A percentile compares a stretch with the other conserved stretches of the same genome.
These are phyloP conservation scores for Lachancea thermotolerans DNA, from an alignment of 805 yeast genomes.

Conservation along the genomic window DNA sequence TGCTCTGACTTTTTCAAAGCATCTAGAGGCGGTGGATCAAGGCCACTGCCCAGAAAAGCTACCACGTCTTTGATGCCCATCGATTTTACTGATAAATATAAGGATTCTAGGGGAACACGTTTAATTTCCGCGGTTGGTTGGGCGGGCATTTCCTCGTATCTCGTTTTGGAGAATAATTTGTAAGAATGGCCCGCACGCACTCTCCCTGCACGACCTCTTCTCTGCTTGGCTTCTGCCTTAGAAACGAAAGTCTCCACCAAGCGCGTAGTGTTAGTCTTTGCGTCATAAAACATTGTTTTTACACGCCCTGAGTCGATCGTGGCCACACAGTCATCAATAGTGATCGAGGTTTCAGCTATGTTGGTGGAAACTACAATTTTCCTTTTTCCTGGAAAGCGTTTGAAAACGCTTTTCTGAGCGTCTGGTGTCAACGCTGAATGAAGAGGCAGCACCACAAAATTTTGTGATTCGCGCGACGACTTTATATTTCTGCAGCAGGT, in stretches of 20 bases:
- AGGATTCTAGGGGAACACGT: constrained; percentile 74
- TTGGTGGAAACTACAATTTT: constrained; percentile 93
- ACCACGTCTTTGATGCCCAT: constrained; percentile 77
- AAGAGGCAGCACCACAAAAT: constrained; percentile 49
- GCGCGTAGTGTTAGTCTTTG: constrained; percentile 53
- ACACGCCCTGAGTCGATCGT: constrained; percentile 94
- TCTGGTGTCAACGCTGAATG: constrained; percentile 90
- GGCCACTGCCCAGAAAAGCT: constrained; percentile 61
- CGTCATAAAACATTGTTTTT: constrained; percentile 77
- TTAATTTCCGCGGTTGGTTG: constrained; percentile 87
- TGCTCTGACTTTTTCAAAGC: constrained; percentile 37
- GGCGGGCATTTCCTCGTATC: constrained; percentile 71
- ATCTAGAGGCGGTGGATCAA: constrained; percentile 66
- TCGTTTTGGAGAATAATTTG: constrained; percentile 85
- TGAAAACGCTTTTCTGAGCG: constrained; percentile 90
- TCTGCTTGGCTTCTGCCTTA: constrained; percentile 91
- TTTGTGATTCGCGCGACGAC: constrained; percentile 4
- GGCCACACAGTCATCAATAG: constrained; percentile 91
- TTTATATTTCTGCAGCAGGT: constrained; percentile 37
- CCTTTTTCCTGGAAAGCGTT: constrained; percentile 82
- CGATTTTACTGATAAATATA: constrained; percentile 77
- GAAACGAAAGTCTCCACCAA: constrained; percentile 82
- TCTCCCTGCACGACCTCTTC: constrained; percentile 97
- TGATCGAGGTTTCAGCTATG: constrained; percentile 95
- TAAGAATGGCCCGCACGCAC: constrained; percentile 98